phyloP scores from a whole-genome alignment of 169 alveolate genomes.

The Eimeria falciformis region DNA sequence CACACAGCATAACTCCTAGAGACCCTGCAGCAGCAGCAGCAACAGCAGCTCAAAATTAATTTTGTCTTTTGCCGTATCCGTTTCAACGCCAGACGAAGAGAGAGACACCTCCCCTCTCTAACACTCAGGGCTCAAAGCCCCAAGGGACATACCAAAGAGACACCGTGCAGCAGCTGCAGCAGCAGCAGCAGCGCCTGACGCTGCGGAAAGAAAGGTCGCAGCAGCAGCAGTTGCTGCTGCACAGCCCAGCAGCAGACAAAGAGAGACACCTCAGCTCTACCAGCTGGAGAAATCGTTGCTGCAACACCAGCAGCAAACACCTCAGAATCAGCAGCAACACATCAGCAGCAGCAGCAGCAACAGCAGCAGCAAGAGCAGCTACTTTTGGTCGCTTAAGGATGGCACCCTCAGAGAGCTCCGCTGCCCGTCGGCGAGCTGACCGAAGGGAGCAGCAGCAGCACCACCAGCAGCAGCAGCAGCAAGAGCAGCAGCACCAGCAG shows the following conservation, averaged over 20 bases:
- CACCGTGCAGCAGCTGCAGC: neutral
- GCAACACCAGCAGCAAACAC: conserved; percentile 4
- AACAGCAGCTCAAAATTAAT: neutral
- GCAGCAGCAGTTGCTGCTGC: neutral
- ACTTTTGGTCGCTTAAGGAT: neutral
- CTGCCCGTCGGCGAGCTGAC: conserved; percentile 49
- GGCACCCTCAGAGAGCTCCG: conserved; percentile 11
- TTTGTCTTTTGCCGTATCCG: too few species aligned
- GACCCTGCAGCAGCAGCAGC: conserved; percentile 1
- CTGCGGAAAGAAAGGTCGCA: neutral
- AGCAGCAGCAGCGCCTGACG: conserved; percentile 25
- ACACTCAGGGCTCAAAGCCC: neutral
- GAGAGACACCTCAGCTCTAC: neutral
- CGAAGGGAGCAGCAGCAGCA: conserved; percentile 2
- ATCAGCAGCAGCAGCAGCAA: conserved; percentile 5
- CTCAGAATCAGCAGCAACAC: neutral
- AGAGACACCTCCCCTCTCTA: too few species aligned
- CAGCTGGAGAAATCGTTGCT: conserved; percentile 7
- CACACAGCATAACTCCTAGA: too few species aligned
- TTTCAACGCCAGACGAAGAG: too few species aligned
- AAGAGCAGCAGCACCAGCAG: conserved; percentile 17
- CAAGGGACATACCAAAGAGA: neutral
- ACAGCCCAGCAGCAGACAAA: too few species aligned
- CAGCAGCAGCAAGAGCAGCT: neutral
- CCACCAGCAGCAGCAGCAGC: conserved; percentile 27